phyloP scores from a whole-genome alignment of 1,284 basidiomycete species.

The Apiotrichum akiyoshidainum region DNA sequence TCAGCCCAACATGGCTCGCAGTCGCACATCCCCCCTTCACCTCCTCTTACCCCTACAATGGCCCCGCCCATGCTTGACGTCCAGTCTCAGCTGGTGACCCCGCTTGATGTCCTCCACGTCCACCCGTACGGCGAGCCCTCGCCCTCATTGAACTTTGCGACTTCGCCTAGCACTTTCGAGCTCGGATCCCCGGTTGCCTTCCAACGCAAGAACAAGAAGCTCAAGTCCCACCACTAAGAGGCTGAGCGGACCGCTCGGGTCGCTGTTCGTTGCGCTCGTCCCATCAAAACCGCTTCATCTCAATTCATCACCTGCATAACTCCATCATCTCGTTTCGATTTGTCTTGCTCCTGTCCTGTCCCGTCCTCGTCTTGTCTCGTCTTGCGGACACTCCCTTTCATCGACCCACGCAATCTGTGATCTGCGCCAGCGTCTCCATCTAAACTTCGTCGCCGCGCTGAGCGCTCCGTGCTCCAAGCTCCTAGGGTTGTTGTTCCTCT shows the following conservation, averaged over 20 bases:
- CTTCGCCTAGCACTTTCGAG: neutral
- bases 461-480: neutral
- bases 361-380: no score
- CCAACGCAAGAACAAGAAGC: neutral
- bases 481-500: neutral
- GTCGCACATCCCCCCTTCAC: conserved; percentile 1
- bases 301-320: no score
- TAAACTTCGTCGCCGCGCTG: neutral
- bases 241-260: neutral
- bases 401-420: no score
- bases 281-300: no score
- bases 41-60: neutral
- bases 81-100: neutral
- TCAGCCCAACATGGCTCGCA: conserved; percentile 3
- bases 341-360: no score
- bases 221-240: neutral
- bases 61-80: neutral
- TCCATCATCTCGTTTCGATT: no score
- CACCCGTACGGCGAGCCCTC: neutral
- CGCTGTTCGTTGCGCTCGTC: neutral
- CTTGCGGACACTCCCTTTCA: no score
- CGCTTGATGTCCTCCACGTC: neutral
- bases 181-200: neutral
- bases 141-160: neutral
- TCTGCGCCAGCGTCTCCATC: neutral